These are phyloP conservation scores for Talaromyces sp. DNA, from an alignment of 2,329 filamentous ascomycete genomes.

Conservation along the genomic window DNA sequence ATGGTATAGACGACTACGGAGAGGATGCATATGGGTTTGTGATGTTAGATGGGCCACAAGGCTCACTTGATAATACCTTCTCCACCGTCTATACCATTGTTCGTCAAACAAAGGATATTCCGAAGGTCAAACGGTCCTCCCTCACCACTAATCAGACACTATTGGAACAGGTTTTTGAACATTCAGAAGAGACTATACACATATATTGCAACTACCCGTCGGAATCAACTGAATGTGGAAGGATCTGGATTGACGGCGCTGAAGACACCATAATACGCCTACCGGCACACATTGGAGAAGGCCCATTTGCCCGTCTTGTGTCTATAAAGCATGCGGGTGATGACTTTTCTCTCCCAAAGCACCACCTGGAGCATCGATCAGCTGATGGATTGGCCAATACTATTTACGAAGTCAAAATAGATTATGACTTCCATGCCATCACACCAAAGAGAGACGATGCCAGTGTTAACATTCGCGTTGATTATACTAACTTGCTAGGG, in stretches of 20 bases:
- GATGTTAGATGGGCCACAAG: slow-evolving; percentile 26
- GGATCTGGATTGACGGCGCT: slow-evolving; percentile 15
- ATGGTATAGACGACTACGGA: slow-evolving; percentile 16
- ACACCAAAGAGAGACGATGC: no score
- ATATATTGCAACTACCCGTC: slow-evolving; percentile 26
- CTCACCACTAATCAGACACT: slow-evolving; percentile 23
- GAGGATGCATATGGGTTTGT: slow-evolving; percentile 27
- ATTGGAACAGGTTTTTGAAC: slow-evolving; percentile 23
- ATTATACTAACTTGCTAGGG: no score
- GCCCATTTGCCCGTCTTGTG: no score
- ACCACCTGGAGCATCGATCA: no score
- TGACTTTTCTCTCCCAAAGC: no score
- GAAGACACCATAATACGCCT: no score
- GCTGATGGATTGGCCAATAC: no score
- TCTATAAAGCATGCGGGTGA: no score
- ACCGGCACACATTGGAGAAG: no score
- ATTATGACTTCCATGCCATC: no score
- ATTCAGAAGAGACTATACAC: slow-evolving; percentile 21
- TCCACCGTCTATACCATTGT: slow-evolving; percentile 18
- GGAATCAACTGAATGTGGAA: slow-evolving; percentile 16
- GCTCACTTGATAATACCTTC: slow-evolving; percentile 24
- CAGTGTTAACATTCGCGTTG: no score
- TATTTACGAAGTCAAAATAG: no score
- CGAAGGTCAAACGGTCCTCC: slow-evolving; percentile 16
- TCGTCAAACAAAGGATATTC: slow-evolving; percentile 9